phyloP scores from a whole-genome alignment of 139 green algal genomes.

The Closterium sp. region DNA sequence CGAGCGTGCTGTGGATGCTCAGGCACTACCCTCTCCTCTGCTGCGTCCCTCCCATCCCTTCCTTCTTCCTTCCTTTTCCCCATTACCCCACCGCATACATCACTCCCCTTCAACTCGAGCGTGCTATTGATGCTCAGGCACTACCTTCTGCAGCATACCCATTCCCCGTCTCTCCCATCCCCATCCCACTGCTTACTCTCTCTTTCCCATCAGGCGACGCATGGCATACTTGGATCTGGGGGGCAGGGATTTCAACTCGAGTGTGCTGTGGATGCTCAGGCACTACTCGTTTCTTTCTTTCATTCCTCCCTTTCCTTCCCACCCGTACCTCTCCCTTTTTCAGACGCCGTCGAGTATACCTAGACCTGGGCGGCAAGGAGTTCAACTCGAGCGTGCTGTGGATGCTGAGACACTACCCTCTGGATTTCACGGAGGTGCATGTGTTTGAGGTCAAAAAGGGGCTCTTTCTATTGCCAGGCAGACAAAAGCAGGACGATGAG shows the following conservation, averaged over 20 bases:
- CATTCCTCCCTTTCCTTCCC: too few species aligned
- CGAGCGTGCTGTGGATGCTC: neutral
- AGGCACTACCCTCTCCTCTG: neutral
- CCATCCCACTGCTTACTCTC: too few species aligned
- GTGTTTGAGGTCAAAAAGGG: conserved; percentile 20
- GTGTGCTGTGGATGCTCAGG: conserved; percentile 1
- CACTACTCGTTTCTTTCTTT: neutral
- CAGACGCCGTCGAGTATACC: neutral
- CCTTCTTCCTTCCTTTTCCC: too few species aligned
- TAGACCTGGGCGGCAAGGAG: conserved; percentile 18
- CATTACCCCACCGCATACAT: too few species aligned
- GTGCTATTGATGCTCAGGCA: too few species aligned
- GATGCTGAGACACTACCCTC: conserved; percentile 10
- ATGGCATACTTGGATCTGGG: conserved; percentile 6
- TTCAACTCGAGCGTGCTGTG: conserved; percentile 13
- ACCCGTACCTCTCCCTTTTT: too few species aligned
- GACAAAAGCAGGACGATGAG: neutral
- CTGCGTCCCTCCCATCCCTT: too few species aligned
- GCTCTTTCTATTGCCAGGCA: neutral
- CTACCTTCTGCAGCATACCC: too few species aligned
- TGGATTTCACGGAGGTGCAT: conserved; percentile 31
- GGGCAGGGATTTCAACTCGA: conserved; percentile 7
- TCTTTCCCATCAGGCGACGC: neutral
- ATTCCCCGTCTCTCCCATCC: too few species aligned
- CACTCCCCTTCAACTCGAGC: too few species aligned